These are phyloP conservation scores for Aspergillus fijiensis DNA, from an alignment of 2,329 filamentous ascomycete species.

Conservation along the genomic window DNA sequence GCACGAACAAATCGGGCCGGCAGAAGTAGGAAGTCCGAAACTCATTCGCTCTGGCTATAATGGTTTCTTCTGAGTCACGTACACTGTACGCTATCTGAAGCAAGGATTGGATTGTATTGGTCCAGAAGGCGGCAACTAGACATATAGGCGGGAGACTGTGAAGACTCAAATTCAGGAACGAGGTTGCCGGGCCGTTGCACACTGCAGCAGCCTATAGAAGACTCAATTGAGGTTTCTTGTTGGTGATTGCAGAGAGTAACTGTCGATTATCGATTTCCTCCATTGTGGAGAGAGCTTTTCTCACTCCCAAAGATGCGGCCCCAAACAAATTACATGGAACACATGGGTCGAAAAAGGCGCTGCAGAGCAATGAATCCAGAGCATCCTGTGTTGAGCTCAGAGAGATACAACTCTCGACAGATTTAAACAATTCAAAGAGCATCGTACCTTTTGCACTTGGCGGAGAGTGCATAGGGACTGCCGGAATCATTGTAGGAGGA, in stretches of 20 bases:
- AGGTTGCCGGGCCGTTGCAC: not conserved
- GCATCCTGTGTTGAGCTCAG: conserved; percentile 22
- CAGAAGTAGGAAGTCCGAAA: not conserved
- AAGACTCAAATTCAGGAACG: not conserved
- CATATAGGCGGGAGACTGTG: not conserved
- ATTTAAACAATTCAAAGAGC: not conserved
- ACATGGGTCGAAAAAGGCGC: conserved; percentile 24
- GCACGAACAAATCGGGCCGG: not conserved
- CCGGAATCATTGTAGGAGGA: not conserved
- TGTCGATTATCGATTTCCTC: not conserved
- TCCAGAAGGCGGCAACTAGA: not conserved
- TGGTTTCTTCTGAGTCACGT: not conserved
- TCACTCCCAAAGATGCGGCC: conserved; percentile 20
- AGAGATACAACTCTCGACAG: conserved; percentile 2
- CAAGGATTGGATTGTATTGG: not conserved
- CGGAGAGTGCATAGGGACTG: not conserved
- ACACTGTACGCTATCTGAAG: not conserved
- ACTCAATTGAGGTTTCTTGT: not conserved
- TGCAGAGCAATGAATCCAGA: conserved; percentile 25
- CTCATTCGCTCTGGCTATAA: not conserved
- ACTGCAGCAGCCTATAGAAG: conserved; percentile 4
- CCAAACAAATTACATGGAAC: conserved; percentile 25
- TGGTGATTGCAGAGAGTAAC: conserved; percentile 2
- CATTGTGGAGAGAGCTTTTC: conserved; percentile 9
- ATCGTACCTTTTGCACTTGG: too few species aligned